A percentile compares a stretch with the other conserved stretches of the same genome.
phyloP scores from a whole-genome alignment of 768 basidiomycete genomes.

The Suillus ampliporus region DNA sequence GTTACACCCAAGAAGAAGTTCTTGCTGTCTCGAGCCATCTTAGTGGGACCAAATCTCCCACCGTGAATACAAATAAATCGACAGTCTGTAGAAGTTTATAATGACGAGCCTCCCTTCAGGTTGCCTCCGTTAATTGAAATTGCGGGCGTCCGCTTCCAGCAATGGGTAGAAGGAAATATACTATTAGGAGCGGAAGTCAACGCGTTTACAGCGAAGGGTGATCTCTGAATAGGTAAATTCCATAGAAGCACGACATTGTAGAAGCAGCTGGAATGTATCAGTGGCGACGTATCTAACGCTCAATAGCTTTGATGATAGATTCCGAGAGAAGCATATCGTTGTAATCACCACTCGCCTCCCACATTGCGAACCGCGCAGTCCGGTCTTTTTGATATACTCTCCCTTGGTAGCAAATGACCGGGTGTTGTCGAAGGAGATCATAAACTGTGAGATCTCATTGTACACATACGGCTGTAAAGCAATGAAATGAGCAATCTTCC shows the following conservation, averaged over 20 bases:
- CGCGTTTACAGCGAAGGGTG: slow-evolving; percentile 5
- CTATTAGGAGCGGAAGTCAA: slow-evolving; percentile 6
- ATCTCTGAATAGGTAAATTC: slow-evolving; percentile 17
- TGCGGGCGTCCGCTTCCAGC: slow-evolving; percentile 82
- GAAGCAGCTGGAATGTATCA: slow-evolving; percentile 28
- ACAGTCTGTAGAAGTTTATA: no score
- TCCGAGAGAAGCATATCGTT: slow-evolving; percentile 66
- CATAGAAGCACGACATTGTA: slow-evolving; percentile 42
- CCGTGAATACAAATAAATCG: slow-evolving; percentile 59
- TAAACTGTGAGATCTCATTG: slow-evolving; percentile 56
- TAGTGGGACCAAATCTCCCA: slow-evolving; percentile 53
- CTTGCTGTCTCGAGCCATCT: slow-evolving; percentile 62
- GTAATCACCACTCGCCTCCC: slow-evolving; percentile 73
- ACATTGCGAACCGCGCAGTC: slow-evolving; percentile 69
- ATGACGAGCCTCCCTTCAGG: no score
- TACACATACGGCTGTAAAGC: slow-evolving; percentile 70
- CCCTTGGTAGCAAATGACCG: slow-evolving; percentile 67
- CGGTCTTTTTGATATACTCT: slow-evolving; percentile 54
- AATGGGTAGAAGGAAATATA: slow-evolving; percentile 67
- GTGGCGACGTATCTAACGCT: slow-evolving; percentile 54
- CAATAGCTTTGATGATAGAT: slow-evolving; percentile 47
- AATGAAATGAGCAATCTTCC: not conserved
- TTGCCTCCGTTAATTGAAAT: slow-evolving; percentile 79
- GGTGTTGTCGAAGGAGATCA: slow-evolving; percentile 71
- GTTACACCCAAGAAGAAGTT: slow-evolving; percentile 83